Conservation (phyloP, 352 stramenopile genomes). For the Pilasporangium apinafurcum region DNA sequence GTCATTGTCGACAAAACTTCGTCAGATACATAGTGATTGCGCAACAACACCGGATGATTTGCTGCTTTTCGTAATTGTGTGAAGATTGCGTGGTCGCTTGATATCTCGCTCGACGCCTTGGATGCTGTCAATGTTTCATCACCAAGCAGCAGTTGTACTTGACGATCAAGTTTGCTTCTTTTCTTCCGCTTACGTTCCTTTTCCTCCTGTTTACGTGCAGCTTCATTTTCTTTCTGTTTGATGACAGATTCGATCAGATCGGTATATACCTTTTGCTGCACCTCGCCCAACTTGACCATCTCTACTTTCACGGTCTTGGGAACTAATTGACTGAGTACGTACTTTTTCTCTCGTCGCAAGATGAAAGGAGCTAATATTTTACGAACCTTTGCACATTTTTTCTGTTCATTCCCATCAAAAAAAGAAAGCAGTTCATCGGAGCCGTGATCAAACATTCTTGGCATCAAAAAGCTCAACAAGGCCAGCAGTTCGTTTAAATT, state of each 20-base stretch:
- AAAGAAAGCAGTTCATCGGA: slow-evolving; percentile 77
- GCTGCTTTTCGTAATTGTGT: slow-evolving; percentile 96
- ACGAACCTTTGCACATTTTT: slow-evolving; percentile 80
- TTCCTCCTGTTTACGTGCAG: slow-evolving; percentile 29
- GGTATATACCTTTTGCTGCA: slow-evolving; percentile 88
- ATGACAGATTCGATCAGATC: slow-evolving; percentile 58
- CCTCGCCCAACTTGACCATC: slow-evolving; percentile 69
- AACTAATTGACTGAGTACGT: slow-evolving; percentile 91
- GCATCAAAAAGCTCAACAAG: slow-evolving; percentile 90
- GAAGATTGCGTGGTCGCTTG: slow-evolving; percentile 80
- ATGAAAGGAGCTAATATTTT: slow-evolving; percentile 97
- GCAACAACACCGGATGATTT: slow-evolving; percentile 95
- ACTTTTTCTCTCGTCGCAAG: slow-evolving; percentile 93
- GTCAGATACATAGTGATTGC: slow-evolving; percentile 68
- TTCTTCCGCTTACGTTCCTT: slow-evolving; percentile 61
- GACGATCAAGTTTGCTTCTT: slow-evolving; percentile 31
- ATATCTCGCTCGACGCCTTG: slow-evolving; percentile 3
- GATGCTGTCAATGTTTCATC: slow-evolving; percentile 4
- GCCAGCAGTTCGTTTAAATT: slow-evolving; percentile 84
- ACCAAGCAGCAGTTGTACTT: slow-evolving; percentile 41
- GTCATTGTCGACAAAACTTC: slow-evolving; percentile 80
- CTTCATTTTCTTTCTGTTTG: slow-evolving; percentile 43
- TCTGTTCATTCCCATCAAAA: slow-evolving; percentile 75
- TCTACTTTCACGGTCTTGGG: slow-evolving; percentile 82
- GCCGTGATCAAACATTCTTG: slow-evolving; percentile 83